phyloP scores from a whole-genome alignment of 176 grass and related monocot species.

The Cenchrus fungigraminus region DNA sequence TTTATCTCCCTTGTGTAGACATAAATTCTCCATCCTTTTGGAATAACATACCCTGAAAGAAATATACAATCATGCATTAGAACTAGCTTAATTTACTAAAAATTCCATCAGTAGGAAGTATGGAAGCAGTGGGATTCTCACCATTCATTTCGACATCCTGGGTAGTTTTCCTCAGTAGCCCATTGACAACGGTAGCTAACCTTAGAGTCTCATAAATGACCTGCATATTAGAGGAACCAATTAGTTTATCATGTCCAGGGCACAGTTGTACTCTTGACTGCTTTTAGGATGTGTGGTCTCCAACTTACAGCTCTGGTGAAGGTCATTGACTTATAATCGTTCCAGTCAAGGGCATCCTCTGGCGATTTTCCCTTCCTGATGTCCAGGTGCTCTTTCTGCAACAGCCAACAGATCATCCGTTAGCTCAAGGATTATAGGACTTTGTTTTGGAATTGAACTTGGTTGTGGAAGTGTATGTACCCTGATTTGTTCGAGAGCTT shows the following conservation, averaged over 20 bases:
- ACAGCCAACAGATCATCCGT: slow-evolving; percentile 19
- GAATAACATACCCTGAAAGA: slow-evolving; percentile 79
- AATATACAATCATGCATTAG: slow-evolving; percentile 31
- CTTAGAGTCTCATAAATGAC: slow-evolving; percentile 94
- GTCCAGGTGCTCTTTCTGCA: slow-evolving; percentile 80
- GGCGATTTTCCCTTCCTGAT: slow-evolving; percentile 62
- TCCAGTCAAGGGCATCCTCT: slow-evolving; percentile 67
- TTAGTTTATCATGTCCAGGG: slow-evolving; percentile 17
- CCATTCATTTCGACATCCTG: slow-evolving; percentile 91
- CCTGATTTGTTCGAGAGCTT: slow-evolving; percentile 75
- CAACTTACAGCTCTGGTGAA: slow-evolving; percentile 84
- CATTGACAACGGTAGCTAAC: slow-evolving; percentile 92
- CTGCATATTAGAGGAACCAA: slow-evolving; percentile 33
- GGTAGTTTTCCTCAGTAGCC: slow-evolving; percentile 93
- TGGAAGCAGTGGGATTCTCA: slow-evolving; percentile 35
- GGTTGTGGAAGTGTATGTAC: slow-evolving; percentile 47
- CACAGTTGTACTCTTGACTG: not conserved
- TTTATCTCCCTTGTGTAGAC: slow-evolving; percentile 98
- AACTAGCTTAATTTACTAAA: not conserved
- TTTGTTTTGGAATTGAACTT: not conserved
- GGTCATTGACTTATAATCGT: slow-evolving; percentile 87
- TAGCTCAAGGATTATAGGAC: slow-evolving; percentile 11
- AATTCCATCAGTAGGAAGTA: not conserved
- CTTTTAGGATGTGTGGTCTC: slow-evolving; percentile 21
- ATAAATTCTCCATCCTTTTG: slow-evolving; percentile 96